A percentile compares a stretch with the other conserved stretches of the same genome.
These are phyloP conservation scores for Thraustochytrium sp. DNA, from an alignment of 352 stramenopile genomes.

Conservation along the genomic window DNA sequence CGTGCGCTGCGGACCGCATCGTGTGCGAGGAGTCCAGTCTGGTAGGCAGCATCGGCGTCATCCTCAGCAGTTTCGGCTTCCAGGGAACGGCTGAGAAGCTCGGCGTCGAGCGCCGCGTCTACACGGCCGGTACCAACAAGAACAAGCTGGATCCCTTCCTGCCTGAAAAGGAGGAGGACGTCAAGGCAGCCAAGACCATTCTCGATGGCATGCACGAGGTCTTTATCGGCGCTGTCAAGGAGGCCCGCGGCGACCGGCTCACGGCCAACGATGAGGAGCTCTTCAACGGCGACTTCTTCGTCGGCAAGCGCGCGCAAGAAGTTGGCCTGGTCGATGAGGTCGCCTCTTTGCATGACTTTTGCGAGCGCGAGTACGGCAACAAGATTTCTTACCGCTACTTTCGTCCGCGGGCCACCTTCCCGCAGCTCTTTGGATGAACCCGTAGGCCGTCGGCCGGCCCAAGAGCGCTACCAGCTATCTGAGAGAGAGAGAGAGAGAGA, in stretches of 20 bases:
- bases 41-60: conserved; percentile 38
- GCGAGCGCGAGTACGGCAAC: background rate
- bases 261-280: background rate
- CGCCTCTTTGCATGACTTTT: background rate
- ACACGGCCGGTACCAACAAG: conserved; percentile 32
- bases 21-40: background rate
- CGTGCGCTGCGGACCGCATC: conserved; percentile 24
- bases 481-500: too few relatives aligned
- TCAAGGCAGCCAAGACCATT: background rate
- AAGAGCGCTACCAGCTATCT: too few relatives aligned
- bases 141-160: conserved; percentile 12
- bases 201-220: conserved; percentile 12
- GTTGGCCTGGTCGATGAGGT: conserved; percentile 22
- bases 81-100: background rate
- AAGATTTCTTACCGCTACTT: background rate
- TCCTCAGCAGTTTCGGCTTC: background rate
- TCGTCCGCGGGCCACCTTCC: background rate
- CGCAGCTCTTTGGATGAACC: conserved; percentile 1
- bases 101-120: background rate
- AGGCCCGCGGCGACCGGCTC: background rate
- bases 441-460: too few relatives aligned
- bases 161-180: background rate
- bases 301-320: background rate
- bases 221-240: conserved; percentile 15
- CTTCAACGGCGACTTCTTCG: conserved; percentile 11